Evolutionary conservation across 306 rosid species (phyloP), one percentile per base, ranked within the genome.

Genomic region (Fragaria iinumae): DNA sequence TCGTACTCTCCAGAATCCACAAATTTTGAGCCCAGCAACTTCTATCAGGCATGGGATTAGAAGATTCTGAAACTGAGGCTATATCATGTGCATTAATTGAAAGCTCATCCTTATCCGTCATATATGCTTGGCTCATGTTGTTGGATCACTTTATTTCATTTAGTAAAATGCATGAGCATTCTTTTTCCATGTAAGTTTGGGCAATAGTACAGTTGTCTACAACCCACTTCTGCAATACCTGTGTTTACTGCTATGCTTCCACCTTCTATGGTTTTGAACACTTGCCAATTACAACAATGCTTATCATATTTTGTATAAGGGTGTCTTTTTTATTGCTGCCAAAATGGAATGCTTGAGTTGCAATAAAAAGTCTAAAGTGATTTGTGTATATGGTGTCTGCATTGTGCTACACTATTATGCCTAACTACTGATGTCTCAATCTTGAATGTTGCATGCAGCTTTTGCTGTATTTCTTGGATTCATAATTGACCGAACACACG

Each of bases 381-480:
- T 55, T 72, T 11, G 10, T n/a, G 52, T 39, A 55, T 39, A 21
- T 43, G 55, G 69, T 74, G 53, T 73, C 43, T 43, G 77, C 36
- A 36, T 53, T 57, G 55, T 10, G 11, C 45, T 71, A 29, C 5
- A 36, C 45, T 71, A 29, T 29, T 21, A 11, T 2, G 20, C 38
- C 45, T 52, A 52, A 72, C 65, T 48, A 34, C 72, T 43, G 55
- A 76, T 12, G 67, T 7, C 41, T 44, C 73, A 12, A 29, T 57
- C 41, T 57, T 57, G 57, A 45, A 32, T 56, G 5, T 36, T 47
- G 23, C 32, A 81, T 88, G 77, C 88, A 92, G 97, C 96, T 81
- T 92, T 92, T 84, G 85, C 91, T 8, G 75, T 93, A 72, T 89
- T 90, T 86, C 92, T 93, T 20, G 96, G 93, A 71, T 90, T 93